Percentiles rank a stretch among this genome's conserved stretches.
These are phyloP conservation scores for Phytophthora pluvialis DNA, from an alignment of 352 stramenopile species.

Conservation along the genomic window DNA sequence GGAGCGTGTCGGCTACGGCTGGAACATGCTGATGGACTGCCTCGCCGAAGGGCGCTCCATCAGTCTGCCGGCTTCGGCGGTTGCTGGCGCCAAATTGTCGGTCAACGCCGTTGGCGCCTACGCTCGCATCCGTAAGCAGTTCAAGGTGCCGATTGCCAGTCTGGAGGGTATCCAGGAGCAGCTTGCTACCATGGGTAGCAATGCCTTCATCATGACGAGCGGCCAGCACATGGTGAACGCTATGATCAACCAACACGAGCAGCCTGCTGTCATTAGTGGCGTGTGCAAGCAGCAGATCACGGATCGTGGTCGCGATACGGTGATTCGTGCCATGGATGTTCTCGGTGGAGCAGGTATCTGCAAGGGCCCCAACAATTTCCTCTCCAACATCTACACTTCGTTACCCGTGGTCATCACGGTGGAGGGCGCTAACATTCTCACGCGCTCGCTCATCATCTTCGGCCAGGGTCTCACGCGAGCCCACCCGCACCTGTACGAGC, in stretches of 20 bases:
- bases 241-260: constrained; percentile 99
- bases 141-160: constrained; percentile 98
- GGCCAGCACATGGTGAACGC: constrained; percentile 98
- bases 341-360: constrained; percentile 97
- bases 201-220: constrained; percentile 95
- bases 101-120: constrained; percentile 96
- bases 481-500: constrained; percentile 97
- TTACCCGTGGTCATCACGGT: constrained; percentile 98
- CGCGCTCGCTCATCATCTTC: constrained; percentile 97
- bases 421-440: constrained; percentile 98
- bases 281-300: constrained; percentile 99
- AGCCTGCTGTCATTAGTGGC: constrained; percentile 97
- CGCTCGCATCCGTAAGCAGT: constrained; percentile 97
- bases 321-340: constrained; percentile 98
- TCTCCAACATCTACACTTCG: constrained; percentile 96
- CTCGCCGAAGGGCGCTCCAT: constrained; percentile 97
- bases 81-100: constrained; percentile 91
- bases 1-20: constrained; percentile 96
- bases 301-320: constrained; percentile 93
- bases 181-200: constrained; percentile 92
- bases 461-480: constrained; percentile 97
- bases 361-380: constrained; percentile 96
- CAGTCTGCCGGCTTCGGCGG: constrained; percentile 94
- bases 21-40: constrained; percentile 99
- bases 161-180: constrained; percentile 98